Evolutionary conservation across 179 eudicot species (phyloP).

Genomic region (Silene noctiflora): DNA sequence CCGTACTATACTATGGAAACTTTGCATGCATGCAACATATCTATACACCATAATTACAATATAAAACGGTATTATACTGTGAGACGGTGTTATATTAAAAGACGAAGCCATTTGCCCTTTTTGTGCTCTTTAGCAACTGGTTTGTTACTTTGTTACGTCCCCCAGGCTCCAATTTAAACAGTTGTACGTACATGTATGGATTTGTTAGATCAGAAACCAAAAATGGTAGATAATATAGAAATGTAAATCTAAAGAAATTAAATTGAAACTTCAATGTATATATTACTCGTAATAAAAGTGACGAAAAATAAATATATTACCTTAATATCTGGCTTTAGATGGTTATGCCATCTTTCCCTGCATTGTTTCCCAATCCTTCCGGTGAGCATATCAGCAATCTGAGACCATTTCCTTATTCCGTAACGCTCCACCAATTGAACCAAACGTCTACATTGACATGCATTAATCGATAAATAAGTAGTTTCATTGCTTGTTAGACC

Average conservation of each 20-base stretch:
- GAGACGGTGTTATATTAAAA: neutral
- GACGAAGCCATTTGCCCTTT: constrained; percentile 1
- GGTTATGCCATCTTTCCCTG: constrained; percentile 81
- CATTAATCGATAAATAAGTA: neutral
- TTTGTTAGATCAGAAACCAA: neutral
- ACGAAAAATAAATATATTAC: constrained; percentile 21
- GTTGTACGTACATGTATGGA: constrained; percentile 16
- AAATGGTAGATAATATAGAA: neutral
- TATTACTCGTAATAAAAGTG: too few species aligned
- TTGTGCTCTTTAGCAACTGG: constrained; percentile 21
- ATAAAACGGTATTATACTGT: too few species aligned
- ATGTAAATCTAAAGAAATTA: neutral
- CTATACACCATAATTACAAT: too few species aligned
- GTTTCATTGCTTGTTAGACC: too few species aligned
- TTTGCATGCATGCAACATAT: constrained; percentile 24
- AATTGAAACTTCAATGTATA: neutral
- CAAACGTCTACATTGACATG: constrained; percentile 42
- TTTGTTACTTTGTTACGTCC: neutral
- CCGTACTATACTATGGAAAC: constrained; percentile 7
- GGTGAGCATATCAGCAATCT: constrained; percentile 53
- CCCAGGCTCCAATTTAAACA: constrained; percentile 24
- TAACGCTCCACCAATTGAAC: constrained; percentile 52
- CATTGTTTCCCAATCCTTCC: constrained; percentile 78
- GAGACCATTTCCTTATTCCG: constrained; percentile 69
- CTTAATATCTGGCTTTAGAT: constrained; percentile 68